Conservation (phyloP, 1,284 basidiomycete genomes). For the Jaminaea rosea region DNA sequence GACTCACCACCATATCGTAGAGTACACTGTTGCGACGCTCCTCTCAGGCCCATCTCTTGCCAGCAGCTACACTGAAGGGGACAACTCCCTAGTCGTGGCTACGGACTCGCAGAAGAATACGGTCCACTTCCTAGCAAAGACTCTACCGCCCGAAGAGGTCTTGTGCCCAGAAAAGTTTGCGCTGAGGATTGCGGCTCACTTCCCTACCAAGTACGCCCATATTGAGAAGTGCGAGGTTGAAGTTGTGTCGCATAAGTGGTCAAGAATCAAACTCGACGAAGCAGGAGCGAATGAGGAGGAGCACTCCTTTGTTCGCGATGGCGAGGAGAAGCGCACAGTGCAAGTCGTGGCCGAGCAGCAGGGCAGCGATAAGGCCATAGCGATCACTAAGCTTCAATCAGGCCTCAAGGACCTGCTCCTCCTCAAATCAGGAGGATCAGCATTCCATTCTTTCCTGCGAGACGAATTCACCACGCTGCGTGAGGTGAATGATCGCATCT, state of each 20-base stretch:
- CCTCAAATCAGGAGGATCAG: constrained; percentile 78
- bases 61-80: constrained; percentile 25
- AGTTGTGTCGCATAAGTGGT: constrained; percentile 75
- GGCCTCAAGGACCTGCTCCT: constrained; percentile 52
- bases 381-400: constrained; percentile 18
- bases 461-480: constrained; percentile 80
- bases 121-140: constrained; percentile 54
- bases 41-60: constrained; percentile 26
- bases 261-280: constrained; percentile 58
- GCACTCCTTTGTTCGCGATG: constrained; percentile 78
- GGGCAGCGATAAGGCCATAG: constrained; percentile 55
- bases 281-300: constrained; percentile 57
- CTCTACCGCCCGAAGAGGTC: constrained; percentile 18
- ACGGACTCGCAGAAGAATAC: constrained; percentile 74
- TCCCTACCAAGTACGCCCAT: constrained; percentile 74
- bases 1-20: constrained; percentile 23
- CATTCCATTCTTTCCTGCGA: constrained; percentile 70
- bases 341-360: constrained; percentile 55
- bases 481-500: constrained; percentile 39
- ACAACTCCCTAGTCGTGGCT: constrained; percentile 37
- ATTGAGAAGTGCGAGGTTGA: constrained; percentile 62
- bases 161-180: constrained; percentile 68
- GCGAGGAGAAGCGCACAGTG: constrained; percentile 73
- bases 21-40: constrained; percentile 33
- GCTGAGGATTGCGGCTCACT: constrained; percentile 72